Conservation (phyloP, 306 rosid genomes). For the Glycine tomentella region DNA sequence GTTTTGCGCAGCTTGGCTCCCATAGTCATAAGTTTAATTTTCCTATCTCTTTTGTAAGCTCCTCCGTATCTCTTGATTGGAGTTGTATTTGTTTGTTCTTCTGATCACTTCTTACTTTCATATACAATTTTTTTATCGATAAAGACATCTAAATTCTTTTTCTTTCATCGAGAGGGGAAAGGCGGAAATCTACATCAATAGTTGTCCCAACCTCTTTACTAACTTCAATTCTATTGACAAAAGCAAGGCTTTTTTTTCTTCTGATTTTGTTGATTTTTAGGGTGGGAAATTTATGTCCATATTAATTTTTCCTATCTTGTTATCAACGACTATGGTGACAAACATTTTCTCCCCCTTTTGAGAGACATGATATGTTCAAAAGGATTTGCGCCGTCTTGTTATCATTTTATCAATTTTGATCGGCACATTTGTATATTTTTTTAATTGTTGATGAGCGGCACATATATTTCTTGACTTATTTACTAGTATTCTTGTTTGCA, state of each 20-base stretch:
- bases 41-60: neutral
- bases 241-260: neutral
- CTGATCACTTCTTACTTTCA: neutral
- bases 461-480: neutral
- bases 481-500: neutral
- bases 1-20: neutral
- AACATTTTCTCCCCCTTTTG: neutral
- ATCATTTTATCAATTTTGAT: neutral
- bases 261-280: neutral
- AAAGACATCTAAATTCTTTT: neutral
- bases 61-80: neutral
- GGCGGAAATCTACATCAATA: neutral
- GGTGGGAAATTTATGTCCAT: neutral
- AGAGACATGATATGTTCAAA: neutral
- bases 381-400: no score
- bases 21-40: neutral
- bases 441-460: neutral
- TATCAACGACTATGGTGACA: neutral
- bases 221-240: neutral
- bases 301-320: neutral
- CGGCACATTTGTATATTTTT: neutral
- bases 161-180: no score
- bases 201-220: neutral
- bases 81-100: no score
- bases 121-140: neutral